Base-by-base conservation (phyloP, 2,329 filamentous ascomycete genomes). In the Cyphellophora europaea region DNA sequence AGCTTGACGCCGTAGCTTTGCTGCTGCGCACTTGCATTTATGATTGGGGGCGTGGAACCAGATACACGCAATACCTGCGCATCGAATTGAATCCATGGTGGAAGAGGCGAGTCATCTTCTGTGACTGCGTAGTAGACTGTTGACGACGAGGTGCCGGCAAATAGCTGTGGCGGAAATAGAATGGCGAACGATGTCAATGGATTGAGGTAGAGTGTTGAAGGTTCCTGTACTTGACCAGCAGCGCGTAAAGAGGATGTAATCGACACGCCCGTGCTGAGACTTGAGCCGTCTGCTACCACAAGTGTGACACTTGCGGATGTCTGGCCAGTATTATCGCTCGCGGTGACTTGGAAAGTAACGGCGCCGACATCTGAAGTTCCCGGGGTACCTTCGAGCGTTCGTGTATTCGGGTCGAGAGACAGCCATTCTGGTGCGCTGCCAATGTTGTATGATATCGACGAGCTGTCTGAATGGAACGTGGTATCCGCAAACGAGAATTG, bases 31-130 rank as follows among this genome's bases (percentile, higher is more conserved):
- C 76, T 59, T 6, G 80, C 63, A 17, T 74, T 75, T 38, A 73
- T 70, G 30, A 77, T 65, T 1, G 76, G 62, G 1, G 85, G 86
- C 2, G 80, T 81, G 19, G 61, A 72, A 15, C 87, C 87, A 1
- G 71, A 73, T 49, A 93, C 93, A 1, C 67, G 69, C 25, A 93
- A 61, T 1, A 58, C 66, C 2, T 53, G 53, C 1, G 71, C 53
- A 47, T 91, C 72, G 50, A 94, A 94, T n/a, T 63, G 62, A 29
- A 93, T 64, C 87, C 87, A 94, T 1, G 85, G 79, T 13, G 87
- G 87, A 21, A 94, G 62, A 21, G 87, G 86, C n/a, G 82, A 83
- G 50, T 83, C 82, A 50, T 89, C 73, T 4, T 67, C 68, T 3
- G 83, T 81, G 3, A 81, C 77, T 6, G 84, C 83, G 53, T 91